Percentiles rank a stretch among this genome's conserved stretches.
Conservation (phyloP, 371 early-diverging fungal species). For the Zopfochytrium polystomum region DNA sequence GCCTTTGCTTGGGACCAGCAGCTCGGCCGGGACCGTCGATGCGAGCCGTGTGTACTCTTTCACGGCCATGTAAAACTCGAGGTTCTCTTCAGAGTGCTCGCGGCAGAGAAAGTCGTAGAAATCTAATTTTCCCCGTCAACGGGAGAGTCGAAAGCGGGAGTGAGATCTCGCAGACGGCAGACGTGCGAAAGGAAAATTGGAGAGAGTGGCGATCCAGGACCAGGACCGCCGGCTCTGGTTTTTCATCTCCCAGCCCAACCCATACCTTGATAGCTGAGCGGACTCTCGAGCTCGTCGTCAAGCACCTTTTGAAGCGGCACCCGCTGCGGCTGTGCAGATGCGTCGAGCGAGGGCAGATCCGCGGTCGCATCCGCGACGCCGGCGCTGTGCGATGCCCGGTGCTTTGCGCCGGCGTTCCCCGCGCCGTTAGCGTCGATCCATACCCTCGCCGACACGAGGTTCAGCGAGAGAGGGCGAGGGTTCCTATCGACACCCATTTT, state of each 20-base stretch:
- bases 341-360: not conserved
- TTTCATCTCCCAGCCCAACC: no score
- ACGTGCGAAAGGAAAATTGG: not conserved
- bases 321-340: constrained; percentile 7
- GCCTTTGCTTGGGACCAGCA: not conserved
- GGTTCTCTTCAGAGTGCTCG: constrained; percentile 33
- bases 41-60: constrained; percentile 14
- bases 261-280: constrained; percentile 16
- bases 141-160: no score
- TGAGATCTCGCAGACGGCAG: not conserved
- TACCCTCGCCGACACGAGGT: no score
- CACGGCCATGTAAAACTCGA: constrained; percentile 28
- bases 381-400: not conserved
- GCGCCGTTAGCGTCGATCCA: not conserved
- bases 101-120: constrained; percentile 12
- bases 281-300: constrained; percentile 15
- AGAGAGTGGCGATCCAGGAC: not conserved
- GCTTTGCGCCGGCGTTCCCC: not conserved
- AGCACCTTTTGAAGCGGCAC: constrained; percentile 20
- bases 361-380: not conserved
- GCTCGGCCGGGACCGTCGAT: not conserved
- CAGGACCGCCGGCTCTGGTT: not conserved
- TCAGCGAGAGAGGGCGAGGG: not conserved
- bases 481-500: constrained; percentile 1
- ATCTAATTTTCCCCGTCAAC: no score